These are phyloP conservation scores for Cryptococcus wingfieldii DNA, from an alignment of 1,284 basidiomycete species.

Conservation along the genomic window DNA sequence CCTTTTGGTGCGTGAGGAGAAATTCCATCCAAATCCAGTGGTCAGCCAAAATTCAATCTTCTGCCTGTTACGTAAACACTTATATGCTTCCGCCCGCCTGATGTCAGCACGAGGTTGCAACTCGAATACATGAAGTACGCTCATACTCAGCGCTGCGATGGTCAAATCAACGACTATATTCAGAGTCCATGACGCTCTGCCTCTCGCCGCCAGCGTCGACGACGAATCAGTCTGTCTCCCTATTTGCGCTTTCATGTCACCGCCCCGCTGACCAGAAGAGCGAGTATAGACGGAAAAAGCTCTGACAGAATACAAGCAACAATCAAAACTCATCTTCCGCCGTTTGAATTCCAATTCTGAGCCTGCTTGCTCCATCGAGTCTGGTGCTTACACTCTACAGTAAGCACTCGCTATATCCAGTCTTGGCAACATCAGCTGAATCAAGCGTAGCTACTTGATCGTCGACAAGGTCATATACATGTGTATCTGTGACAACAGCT, in stretches of 20 bases:
- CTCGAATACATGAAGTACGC: too few species aligned
- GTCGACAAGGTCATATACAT: constrained; percentile 89
- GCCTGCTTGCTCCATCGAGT: constrained; percentile 94
- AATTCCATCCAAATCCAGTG: background rate
- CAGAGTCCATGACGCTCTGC: constrained; percentile 83
- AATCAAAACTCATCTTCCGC: constrained; percentile 92
- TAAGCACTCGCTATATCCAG: constrained; percentile 46
- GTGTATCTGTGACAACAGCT: constrained; percentile 92
- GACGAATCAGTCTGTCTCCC: constrained; percentile 70
- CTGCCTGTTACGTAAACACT: too few species aligned
- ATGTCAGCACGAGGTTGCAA: too few species aligned
- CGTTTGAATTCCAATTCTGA: constrained; percentile 90
- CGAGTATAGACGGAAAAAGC: constrained; percentile 76
- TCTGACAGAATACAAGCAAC: constrained; percentile 96
- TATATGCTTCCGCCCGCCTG: too few species aligned
- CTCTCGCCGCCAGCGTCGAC: constrained; percentile 89
- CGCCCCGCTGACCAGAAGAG: background rate
- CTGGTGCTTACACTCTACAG: constrained; percentile 90
- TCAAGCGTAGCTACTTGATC: constrained; percentile 76
- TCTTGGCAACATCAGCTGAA: background rate
- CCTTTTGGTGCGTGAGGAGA: background rate
- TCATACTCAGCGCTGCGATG: constrained; percentile 53
- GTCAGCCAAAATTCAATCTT: too few species aligned
- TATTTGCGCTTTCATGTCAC: background rate
- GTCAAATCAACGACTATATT: constrained; percentile 88